Evolutionary conservation across 371 early-diverging fungal genomes (phyloP).

Genomic region (Mortierella polycephala): DNA sequence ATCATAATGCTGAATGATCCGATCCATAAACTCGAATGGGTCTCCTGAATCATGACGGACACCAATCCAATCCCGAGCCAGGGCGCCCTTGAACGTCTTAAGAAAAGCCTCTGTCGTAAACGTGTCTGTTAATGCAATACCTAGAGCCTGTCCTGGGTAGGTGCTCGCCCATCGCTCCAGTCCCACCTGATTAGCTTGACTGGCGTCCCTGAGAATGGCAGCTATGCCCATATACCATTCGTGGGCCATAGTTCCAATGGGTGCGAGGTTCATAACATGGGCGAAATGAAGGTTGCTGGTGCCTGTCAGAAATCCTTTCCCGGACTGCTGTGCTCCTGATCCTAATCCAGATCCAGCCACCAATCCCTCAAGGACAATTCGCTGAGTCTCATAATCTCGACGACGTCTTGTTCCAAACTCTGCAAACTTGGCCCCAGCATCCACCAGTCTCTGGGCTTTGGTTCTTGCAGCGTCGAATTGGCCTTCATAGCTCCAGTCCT

Average conservation of each 20-base stretch:
- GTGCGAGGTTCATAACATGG: slow-evolving; percentile 65
- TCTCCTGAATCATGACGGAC: slow-evolving; percentile 85
- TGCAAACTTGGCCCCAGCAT: slow-evolving; percentile 73
- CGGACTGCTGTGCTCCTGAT: slow-evolving; percentile 1
- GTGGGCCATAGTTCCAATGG: slow-evolving; percentile 83
- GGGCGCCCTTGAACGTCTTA: slow-evolving; percentile 61
- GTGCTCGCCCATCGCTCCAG: slow-evolving; percentile 70
- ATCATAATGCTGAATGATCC: slow-evolving; percentile 70
- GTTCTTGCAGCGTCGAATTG: slow-evolving; percentile 65
- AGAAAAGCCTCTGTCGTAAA: slow-evolving; percentile 77
- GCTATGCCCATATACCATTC: slow-evolving; percentile 86
- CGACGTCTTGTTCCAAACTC: slow-evolving; percentile 85
- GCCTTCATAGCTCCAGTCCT: slow-evolving; percentile 74
- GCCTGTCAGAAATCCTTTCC: slow-evolving; percentile 64
- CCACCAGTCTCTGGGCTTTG: slow-evolving; percentile 64
- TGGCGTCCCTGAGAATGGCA: slow-evolving; percentile 68
- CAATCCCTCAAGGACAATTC: slow-evolving; percentile 68
- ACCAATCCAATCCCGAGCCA: slow-evolving; percentile 67
- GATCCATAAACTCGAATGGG: slow-evolving; percentile 64
- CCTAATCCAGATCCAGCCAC: slow-evolving; percentile 25
- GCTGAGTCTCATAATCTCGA: slow-evolving; percentile 75
- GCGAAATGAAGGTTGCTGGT: slow-evolving; percentile 83
- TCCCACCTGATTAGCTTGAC: slow-evolving; percentile 70
- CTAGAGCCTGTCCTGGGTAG: slow-evolving; percentile 64
- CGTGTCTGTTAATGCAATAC: slow-evolving; percentile 82